These are phyloP conservation scores for Emmonsiellopsis sp. DNA, from an alignment of 2,329 filamentous ascomycete genomes.

Conservation along the genomic window DNA sequence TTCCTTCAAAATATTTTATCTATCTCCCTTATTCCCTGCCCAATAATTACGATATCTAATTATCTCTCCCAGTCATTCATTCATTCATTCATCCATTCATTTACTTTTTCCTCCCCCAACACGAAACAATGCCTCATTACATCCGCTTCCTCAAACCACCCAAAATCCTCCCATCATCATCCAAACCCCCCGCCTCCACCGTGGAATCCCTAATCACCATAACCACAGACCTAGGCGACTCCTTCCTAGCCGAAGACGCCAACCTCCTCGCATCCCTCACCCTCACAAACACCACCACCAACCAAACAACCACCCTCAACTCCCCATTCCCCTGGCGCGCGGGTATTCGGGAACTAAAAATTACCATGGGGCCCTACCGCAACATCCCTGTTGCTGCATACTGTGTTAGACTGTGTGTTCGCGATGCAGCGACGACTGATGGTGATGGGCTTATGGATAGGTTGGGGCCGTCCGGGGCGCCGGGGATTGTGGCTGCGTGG, in stretches of 20 bases:
- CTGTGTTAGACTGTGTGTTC: not conserved
- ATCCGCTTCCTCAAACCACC: conserved; percentile 61
- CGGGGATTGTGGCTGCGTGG: conserved; percentile 49
- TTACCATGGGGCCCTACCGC: conserved; percentile 22
- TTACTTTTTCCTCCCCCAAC: too few relatives aligned
- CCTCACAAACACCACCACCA: not conserved
- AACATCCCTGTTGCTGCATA: not conserved
- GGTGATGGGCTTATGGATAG: conserved; percentile 17
- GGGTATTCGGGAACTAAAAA: conserved; percentile 34
- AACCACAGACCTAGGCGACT: conserved; percentile 60
- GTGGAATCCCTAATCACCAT: conserved; percentile 51
- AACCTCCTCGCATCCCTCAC: conserved; percentile 33
- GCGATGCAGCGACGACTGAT: not conserved
- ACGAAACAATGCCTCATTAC: conserved; percentile 45
- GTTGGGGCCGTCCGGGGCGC: conserved; percentile 17
- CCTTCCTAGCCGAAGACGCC: conserved; percentile 45
- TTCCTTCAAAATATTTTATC: too few relatives aligned
- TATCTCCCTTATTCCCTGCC: too few relatives aligned
- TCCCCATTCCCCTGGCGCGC: conserved; percentile 36
- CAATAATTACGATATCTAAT: too few relatives aligned
- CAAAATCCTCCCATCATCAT: conserved; percentile 24
- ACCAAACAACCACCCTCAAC: conserved; percentile 26
- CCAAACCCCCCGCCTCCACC: conserved; percentile 7
- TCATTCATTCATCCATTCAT: too few relatives aligned
- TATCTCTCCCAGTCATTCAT: too few relatives aligned